phyloP scores from a whole-genome alignment of 1,284 basidiomycete species.

The Ganoderma lingzhi region DNA sequence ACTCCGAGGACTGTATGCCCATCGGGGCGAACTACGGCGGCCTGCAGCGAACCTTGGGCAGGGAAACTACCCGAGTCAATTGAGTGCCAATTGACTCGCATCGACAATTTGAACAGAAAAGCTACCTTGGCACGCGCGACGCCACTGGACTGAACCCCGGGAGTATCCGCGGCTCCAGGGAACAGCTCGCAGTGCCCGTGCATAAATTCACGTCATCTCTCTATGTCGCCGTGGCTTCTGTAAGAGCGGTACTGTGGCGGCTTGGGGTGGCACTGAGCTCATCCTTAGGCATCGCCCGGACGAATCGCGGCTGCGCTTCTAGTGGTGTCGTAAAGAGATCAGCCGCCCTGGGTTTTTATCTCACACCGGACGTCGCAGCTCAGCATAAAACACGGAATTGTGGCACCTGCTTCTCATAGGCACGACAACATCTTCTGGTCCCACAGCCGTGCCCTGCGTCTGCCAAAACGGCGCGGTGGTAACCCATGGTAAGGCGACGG shows the following conservation, averaged over 20 bases:
- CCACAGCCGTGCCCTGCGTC: slow-evolving; percentile 12
- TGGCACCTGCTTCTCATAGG: slow-evolving; percentile 1
- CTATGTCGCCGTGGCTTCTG: not conserved
- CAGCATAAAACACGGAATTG: not conserved
- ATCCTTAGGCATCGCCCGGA: slow-evolving; percentile 1
- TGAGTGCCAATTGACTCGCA: not conserved
- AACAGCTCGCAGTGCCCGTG: not conserved
- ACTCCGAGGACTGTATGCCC: slow-evolving; percentile 6
- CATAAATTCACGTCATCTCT: not conserved
- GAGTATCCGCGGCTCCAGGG: not conserved
- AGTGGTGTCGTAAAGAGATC: slow-evolving; percentile 10
- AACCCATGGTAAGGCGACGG: not conserved
- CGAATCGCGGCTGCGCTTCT: slow-evolving; percentile 6
- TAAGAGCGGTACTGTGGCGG: not conserved
- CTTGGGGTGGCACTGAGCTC: not conserved
- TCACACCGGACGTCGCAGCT: slow-evolving; percentile 6
- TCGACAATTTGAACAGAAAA: not conserved
- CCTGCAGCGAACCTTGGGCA: slow-evolving; percentile 4
- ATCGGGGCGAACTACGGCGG: slow-evolving; percentile 3
- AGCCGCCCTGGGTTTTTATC: not conserved
- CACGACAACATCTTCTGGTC: slow-evolving; percentile 2
- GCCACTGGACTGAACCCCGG: not conserved
- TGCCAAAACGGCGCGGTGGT: not conserved
- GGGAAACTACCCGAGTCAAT: no score
- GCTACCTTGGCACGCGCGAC: slow-evolving; percentile 3